A percentile compares a stretch with the other conserved stretches of the same genome.
These are phyloP conservation scores for Rhodotorula sp. DNA, from an alignment of 1,284 basidiomycete species.

Conservation along the genomic window DNA sequence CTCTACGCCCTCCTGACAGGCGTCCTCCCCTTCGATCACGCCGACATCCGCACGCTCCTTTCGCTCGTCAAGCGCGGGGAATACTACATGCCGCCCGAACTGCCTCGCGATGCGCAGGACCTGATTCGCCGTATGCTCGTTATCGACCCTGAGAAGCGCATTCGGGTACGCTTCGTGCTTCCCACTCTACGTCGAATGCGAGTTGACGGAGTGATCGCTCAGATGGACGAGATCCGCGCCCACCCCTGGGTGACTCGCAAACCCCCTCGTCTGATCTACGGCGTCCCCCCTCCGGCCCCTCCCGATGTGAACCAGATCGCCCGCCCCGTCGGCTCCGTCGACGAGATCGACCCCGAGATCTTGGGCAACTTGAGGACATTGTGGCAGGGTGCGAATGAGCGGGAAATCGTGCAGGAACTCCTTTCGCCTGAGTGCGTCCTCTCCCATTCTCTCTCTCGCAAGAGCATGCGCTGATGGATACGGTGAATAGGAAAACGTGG, in stretches of 20 bases:
- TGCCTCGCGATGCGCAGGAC: constrained; percentile 74
- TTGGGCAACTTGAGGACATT: constrained; percentile 85
- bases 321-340: constrained; percentile 59
- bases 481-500: constrained; percentile 70
- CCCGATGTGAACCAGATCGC: constrained; percentile 69
- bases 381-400: constrained; percentile 74
- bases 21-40: constrained; percentile 88
- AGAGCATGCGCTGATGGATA: constrained; percentile 31
- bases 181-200: neutral
- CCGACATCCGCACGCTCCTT: constrained; percentile 69
- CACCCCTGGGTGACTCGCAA: constrained; percentile 86
- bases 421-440: constrained; percentile 52
- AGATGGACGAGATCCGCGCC: constrained; percentile 77
- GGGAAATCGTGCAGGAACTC: constrained; percentile 67
- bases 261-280: constrained; percentile 55
- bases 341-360: constrained; percentile 81
- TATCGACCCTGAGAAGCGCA: constrained; percentile 74
- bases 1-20: constrained; percentile 90
- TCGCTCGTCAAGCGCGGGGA: constrained; percentile 79
- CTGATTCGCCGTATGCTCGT: constrained; percentile 84
- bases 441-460: neutral
- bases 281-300: constrained; percentile 60
- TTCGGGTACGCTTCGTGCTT: constrained; percentile 64
- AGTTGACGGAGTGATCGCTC: neutral
- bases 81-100: constrained; percentile 77